These are phyloP conservation scores for Leptographium flavum DNA, from an alignment of 2,329 filamentous ascomycete species.

Conservation along the genomic window DNA sequence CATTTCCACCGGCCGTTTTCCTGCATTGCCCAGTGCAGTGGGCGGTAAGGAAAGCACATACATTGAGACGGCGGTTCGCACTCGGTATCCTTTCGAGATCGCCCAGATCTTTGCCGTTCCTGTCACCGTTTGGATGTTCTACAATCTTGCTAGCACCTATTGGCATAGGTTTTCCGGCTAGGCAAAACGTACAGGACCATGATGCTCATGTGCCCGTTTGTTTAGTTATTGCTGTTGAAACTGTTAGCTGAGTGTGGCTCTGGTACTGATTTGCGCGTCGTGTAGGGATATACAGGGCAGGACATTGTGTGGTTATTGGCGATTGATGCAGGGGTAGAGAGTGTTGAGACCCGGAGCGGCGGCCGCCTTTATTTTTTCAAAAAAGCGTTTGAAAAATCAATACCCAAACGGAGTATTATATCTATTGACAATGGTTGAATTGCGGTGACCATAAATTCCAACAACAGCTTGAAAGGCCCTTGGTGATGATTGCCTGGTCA, in stretches of 20 bases:
- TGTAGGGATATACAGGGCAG: not conserved
- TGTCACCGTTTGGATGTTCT: constrained; percentile 6
- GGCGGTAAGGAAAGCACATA: constrained; percentile 18
- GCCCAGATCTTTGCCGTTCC: constrained; percentile 38
- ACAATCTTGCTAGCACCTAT: not conserved
- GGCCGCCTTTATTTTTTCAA: not conserved
- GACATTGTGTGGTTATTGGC: not conserved
- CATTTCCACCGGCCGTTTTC: constrained; percentile 63
- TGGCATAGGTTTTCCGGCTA: not conserved
- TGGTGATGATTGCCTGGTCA: too few relatives aligned
- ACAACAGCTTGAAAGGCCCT: too few relatives aligned
- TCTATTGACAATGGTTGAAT: too few relatives aligned
- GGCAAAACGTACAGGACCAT: not conserved
- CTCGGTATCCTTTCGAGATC: constrained; percentile 39
- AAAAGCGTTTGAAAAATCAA: not conserved
- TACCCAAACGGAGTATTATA: too few relatives aligned
- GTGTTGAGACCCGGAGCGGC: too few relatives aligned
- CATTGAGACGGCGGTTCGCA: constrained; percentile 44
- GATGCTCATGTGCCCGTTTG: too few relatives aligned
- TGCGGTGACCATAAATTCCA: too few relatives aligned
- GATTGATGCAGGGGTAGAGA: not conserved
- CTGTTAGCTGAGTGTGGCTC: too few relatives aligned
- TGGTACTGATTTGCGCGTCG: too few relatives aligned
- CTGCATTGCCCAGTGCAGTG: constrained; percentile 41
- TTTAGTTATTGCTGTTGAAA: too few relatives aligned